Conservation (phyloP, 352 stramenopile genomes). For the Phytophthora parvispora region DNA sequence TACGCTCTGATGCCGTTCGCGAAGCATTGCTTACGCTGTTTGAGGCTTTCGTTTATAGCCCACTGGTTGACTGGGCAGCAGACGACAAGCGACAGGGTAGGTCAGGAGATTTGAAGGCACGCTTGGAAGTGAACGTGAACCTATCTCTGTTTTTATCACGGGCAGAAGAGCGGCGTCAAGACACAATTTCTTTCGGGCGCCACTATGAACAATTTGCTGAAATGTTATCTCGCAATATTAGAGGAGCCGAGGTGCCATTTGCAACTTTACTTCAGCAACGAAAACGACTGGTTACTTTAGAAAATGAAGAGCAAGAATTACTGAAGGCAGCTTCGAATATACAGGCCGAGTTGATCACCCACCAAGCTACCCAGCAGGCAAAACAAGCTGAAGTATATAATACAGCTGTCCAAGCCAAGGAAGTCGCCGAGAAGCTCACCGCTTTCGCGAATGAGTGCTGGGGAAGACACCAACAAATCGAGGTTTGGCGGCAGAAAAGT, state of each 20-base stretch:
- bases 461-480: conserved; percentile 61
- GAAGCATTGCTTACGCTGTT: conserved; percentile 81
- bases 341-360: conserved; percentile 13
- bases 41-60: conserved; percentile 91
- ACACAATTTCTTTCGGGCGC: conserved; percentile 59
- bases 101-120: conserved; percentile 65
- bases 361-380: conserved; percentile 10
- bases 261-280: conserved; percentile 24
- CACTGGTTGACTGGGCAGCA: conserved; percentile 80
- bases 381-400: conserved; percentile 12
- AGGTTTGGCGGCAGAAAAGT: conserved; percentile 44
- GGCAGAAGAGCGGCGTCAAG: conserved; percentile 78
- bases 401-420: conserved; percentile 4
- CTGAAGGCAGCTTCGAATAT: conserved; percentile 10
- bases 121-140: conserved; percentile 88
- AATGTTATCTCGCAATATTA: conserved; percentile 23
- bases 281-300: conserved; percentile 26
- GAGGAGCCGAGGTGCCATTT: conserved; percentile 27
- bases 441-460: conserved; percentile 59
- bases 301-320: conserved; percentile 36
- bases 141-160: conserved; percentile 88
- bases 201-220: conserved; percentile 40
- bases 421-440: conserved; percentile 27
- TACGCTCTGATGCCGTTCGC: conserved; percentile 67
- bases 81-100: conserved; percentile 49